These are phyloP conservation scores for Acacia melanoxylon DNA, from an alignment of 306 rosid species.

Conservation along the genomic window DNA sequence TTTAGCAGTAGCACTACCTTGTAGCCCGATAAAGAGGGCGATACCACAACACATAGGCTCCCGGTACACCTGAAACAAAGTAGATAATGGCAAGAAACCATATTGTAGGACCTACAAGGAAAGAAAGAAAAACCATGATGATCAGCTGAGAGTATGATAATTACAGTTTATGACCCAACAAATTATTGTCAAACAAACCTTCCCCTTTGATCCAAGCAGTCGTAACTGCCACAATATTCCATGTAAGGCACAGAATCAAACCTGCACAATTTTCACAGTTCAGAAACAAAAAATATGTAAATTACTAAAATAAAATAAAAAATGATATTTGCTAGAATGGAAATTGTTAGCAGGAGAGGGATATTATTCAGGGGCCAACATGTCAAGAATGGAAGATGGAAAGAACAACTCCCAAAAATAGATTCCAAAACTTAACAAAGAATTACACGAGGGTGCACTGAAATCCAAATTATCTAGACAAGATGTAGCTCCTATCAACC, in stretches of 20 bases:
- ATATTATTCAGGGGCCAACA: background rate
- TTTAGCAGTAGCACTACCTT: conserved; percentile 55
- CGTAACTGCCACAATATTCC: conserved; percentile 85
- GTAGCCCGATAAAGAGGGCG: conserved; percentile 97
- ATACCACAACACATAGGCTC: conserved; percentile 84
- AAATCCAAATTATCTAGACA: background rate
- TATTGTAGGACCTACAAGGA: conserved; percentile 64
- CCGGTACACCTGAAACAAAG: conserved; percentile 74
- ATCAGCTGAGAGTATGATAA: conserved; percentile 21
- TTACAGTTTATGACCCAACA: conserved; percentile 2
- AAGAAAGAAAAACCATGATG: conserved; percentile 37
- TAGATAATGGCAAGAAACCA: conserved; percentile 87
- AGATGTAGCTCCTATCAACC: conserved; percentile 19
- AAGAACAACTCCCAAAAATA: background rate
- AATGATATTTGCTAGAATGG: background rate
- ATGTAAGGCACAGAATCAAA: conserved; percentile 63
- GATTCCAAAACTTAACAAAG: background rate
- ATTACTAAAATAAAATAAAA: background rate
- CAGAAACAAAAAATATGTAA: conserved; percentile 9
- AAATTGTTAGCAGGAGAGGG: background rate
- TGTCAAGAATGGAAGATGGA: background rate
- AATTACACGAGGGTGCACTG: background rate
- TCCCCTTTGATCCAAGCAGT: conserved; percentile 85
- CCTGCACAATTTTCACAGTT: conserved; percentile 55
- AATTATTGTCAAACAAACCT: conserved; percentile 52